Evolutionary conservation across 1,284 basidiomycete genomes (phyloP).

Genomic region (Flammula alnicola): DNA sequence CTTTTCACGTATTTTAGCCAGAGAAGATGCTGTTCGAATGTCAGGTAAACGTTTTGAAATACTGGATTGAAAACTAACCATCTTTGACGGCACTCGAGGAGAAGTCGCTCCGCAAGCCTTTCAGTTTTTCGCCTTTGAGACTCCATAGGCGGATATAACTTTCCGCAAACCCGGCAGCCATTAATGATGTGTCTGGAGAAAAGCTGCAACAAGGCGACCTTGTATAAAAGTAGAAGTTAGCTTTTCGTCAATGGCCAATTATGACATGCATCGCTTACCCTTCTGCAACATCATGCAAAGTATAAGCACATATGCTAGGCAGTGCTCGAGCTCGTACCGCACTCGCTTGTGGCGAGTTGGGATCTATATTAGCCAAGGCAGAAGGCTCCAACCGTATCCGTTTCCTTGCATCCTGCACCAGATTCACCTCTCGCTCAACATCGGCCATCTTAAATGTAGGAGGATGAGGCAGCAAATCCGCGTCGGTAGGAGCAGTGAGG

Average conservation of each 20-base stretch:
- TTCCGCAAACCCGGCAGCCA: slow-evolving; percentile 96
- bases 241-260: neutral
- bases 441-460: slow-evolving; percentile 86
- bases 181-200: slow-evolving; percentile 90
- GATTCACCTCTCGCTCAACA: slow-evolving; percentile 90
- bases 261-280: slow-evolving; percentile 58
- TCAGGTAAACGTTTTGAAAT: slow-evolving; percentile 8
- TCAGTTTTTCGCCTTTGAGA: slow-evolving; percentile 90
- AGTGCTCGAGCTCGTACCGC: slow-evolving; percentile 64
- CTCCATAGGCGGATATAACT: slow-evolving; percentile 97
- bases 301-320: slow-evolving; percentile 93
- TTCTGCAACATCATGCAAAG: slow-evolving; percentile 89
- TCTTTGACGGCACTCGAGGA: slow-evolving; percentile 70
- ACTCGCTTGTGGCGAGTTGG: slow-evolving; percentile 60
- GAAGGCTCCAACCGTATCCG: slow-evolving; percentile 87
- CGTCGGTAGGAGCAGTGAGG: slow-evolving; percentile 63
- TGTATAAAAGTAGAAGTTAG: slow-evolving; percentile 11
- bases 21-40: slow-evolving; percentile 52
- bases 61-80: slow-evolving; percentile 48
- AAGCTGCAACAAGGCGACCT: slow-evolving; percentile 90
- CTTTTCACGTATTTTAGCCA: slow-evolving; percentile 75
- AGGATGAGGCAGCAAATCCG: slow-evolving; percentile 82
- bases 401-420: slow-evolving; percentile 88
- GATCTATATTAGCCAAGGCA: slow-evolving; percentile 56
- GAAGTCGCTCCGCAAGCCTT: slow-evolving; percentile 79